Base-by-base conservation (phyloP, 768 basidiomycete genomes). In the Collybia mongolica region DNA sequence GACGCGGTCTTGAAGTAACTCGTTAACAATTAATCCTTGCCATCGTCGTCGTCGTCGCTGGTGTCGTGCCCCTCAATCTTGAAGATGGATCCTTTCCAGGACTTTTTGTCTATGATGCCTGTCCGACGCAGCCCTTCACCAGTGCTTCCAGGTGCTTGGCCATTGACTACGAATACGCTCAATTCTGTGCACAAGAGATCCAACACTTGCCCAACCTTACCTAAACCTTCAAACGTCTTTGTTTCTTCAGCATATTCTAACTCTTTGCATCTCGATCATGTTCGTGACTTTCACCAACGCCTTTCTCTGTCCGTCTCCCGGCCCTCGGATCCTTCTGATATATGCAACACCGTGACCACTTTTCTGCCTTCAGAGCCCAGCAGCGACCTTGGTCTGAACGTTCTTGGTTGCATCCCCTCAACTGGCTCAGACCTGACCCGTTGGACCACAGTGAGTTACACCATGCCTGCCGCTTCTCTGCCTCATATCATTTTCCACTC, bases 81-180 rank as follows among this genome's bases (percentile, higher is more conserved):
- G 24, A 26, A 7, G 24, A 26, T 26, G 24, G 7, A 3, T 26
- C 24, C 24, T 7, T 3, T 7, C 7, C 24, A 26, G 24, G 24
- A 26, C 7, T 26, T 26, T 7, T 26, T 26, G 24, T 26, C 7
- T 3, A 26, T 48, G 48, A 41, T 28, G 12, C 40, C 49, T n/a
- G 46, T 41, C 12, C 55, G 50, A 48, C 67, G 61, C 43, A 67
- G 54, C 55, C 68, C 58, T 48, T 73, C 53, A 51, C 70, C 64
- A 48, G 39, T 50, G 15, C 32, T 77, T 24, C 78, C 78, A 28
- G 77, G 76, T 39, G 76, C 76, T 2, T 78, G 75, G 75, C 75
- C 77, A 2, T 26, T 52, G 49, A 63, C 58, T 7, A 39, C 57
- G 29, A 49, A 53, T 56, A 58, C 38, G 32, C 28, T 47, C 18